These are phyloP conservation scores for Ophiostoma montium DNA, from an alignment of 2,329 filamentous ascomycete genomes.

Conservation along the genomic window DNA sequence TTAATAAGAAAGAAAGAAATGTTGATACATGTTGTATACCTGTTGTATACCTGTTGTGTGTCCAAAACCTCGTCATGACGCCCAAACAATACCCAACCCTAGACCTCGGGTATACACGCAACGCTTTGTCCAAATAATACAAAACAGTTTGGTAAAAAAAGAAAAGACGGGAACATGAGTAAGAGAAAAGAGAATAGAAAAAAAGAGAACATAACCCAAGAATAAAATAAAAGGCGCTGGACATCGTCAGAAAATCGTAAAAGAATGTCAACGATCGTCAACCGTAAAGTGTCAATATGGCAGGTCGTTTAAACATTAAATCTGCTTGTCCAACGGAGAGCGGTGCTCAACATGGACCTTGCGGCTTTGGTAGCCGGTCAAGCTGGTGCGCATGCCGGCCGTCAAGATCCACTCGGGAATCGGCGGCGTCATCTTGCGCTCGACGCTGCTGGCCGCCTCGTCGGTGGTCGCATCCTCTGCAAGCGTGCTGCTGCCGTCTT, in stretches of 20 bases:
- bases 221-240: background rate
- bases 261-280: background rate
- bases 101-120: background rate
- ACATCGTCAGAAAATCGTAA: background rate
- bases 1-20: too few relatives aligned
- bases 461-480: background rate
- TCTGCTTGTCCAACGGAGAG: background rate
- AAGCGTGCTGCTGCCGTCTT: background rate
- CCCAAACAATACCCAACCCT: background rate
- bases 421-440: constrained; percentile 41
- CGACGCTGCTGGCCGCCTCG: constrained; percentile 14
- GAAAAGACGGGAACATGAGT: background rate
- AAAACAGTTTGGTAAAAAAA: background rate
- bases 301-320: background rate
- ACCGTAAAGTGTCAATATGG: background rate
- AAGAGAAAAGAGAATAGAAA: background rate
- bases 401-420: constrained; percentile 48
- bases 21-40: too few relatives aligned
- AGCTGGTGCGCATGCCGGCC: constrained; percentile 35
- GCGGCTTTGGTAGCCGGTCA: constrained; percentile 31
- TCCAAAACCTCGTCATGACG: background rate
- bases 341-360: constrained; percentile 14
- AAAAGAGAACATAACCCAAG: background rate
- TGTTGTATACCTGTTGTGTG: too few relatives aligned
- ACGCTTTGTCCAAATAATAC: too few relatives aligned